Evolutionary conservation across 257 asterid species (phyloP).

Genomic region (Anisodus tanguticus): DNA sequence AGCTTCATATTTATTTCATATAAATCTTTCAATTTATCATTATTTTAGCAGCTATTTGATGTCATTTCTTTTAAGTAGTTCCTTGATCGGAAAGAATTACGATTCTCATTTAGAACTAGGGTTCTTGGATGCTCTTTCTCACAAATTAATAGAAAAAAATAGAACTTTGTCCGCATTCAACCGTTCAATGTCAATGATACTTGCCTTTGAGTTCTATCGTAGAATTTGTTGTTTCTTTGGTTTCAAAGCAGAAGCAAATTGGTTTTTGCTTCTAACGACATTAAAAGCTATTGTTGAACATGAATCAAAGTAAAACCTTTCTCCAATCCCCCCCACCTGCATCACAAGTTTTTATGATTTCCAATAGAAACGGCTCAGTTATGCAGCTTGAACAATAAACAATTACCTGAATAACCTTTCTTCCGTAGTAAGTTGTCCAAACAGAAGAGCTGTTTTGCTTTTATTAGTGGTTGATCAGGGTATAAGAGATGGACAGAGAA

Average conservation of each 20-base stretch:
- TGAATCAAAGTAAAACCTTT: background rate
- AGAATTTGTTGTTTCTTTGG: slow-evolving; percentile 21
- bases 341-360: background rate
- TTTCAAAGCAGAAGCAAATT: slow-evolving; percentile 7
- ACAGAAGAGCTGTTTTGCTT: slow-evolving; percentile 86
- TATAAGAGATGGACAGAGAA: slow-evolving; percentile 55
- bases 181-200: background rate
- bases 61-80: slow-evolving; percentile 1
- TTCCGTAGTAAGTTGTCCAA: slow-evolving; percentile 86
- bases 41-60: background rate
- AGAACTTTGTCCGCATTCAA: background rate
- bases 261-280: background rate
- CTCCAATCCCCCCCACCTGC: background rate
- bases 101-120: background rate
- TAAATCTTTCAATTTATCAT: background rate
- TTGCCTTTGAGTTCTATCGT: background rate
- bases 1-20: slow-evolving; percentile 19
- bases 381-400: slow-evolving; percentile 22
- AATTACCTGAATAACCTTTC: slow-evolving; percentile 74
- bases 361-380: slow-evolving; percentile 9
- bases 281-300: background rate
- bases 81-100: background rate
- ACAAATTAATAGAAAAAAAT: slow-evolving; percentile 8
- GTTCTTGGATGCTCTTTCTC: background rate
- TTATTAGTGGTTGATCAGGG: slow-evolving; percentile 88